Conservation (phyloP, 2,329 filamentous ascomycete genomes). For the Trichoderma polysporum region DNA sequence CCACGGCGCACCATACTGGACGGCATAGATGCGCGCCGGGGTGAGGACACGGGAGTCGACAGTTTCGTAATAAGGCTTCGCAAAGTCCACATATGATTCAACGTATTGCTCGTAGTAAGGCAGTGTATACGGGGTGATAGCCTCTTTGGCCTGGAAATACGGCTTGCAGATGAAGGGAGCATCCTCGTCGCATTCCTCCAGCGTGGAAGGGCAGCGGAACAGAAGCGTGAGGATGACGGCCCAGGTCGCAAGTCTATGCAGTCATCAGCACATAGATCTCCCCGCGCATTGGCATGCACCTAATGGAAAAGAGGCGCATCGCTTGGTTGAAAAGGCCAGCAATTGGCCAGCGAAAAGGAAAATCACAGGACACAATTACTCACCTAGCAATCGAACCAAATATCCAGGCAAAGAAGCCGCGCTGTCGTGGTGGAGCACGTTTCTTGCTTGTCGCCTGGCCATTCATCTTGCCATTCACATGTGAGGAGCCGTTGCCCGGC, state of each 20-base stretch:
- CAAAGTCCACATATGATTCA: constrained; percentile 75
- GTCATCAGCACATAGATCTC: not conserved
- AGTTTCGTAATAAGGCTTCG: constrained; percentile 70
- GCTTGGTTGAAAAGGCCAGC: not conserved
- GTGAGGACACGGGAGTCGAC: constrained; percentile 64
- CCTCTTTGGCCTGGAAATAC: constrained; percentile 67
- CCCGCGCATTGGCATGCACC: not conserved
- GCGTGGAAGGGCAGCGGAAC: constrained; percentile 75
- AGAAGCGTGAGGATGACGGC: constrained; percentile 78
- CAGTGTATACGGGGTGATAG: constrained; percentile 69
- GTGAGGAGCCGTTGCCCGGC: constrained; percentile 43
- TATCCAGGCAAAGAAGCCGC: constrained; percentile 37
- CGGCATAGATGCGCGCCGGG: constrained; percentile 66
- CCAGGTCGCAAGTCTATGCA: constrained; percentile 73
- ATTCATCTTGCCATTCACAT: constrained; percentile 36
- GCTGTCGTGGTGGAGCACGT: constrained; percentile 26
- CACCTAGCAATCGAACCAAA: constrained; percentile 58
- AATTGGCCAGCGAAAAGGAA: not conserved
- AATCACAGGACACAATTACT: constrained; percentile 20
- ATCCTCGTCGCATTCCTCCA: constrained; percentile 64
- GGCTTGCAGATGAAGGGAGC: constrained; percentile 80
- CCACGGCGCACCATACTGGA: constrained; percentile 73
- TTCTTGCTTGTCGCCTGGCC: constrained; percentile 30
- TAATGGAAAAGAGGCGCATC: not conserved
- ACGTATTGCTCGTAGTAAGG: constrained; percentile 87